phyloP scores from a whole-genome alignment of 106 monocot genomes.

The Dioscorea alata region DNA sequence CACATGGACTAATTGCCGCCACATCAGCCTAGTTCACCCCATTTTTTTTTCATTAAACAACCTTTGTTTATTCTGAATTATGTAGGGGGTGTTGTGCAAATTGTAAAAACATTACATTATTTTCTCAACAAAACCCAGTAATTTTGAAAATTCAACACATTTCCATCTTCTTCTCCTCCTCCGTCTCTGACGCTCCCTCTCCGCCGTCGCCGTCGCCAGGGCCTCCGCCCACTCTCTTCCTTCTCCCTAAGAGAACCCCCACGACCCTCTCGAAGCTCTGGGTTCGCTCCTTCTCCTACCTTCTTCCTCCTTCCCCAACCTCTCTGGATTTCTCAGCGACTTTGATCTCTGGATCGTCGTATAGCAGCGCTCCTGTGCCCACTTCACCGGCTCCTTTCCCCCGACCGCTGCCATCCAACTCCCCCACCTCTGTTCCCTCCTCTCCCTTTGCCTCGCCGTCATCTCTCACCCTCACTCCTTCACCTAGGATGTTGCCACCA shows the following conservation, averaged over 20 bases:
- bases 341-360: constrained; percentile 85
- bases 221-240: constrained; percentile 3
- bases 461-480: constrained; percentile 19
- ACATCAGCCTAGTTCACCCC: no score
- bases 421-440: constrained; percentile 58
- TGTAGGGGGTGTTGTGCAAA: no score
- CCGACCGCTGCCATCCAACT: constrained; percentile 46
- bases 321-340: constrained; percentile 71
- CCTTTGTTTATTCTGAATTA: no score
- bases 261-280: constrained; percentile 47
- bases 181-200: neutral
- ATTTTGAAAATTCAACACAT: no score
- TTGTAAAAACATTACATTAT: no score
- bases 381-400: constrained; percentile 72
- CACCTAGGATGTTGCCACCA: constrained; percentile 50
- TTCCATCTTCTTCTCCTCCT: constrained; percentile 6
- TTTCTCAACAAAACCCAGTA: no score
- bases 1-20: no score
- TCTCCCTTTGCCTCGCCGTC: constrained; percentile 21
- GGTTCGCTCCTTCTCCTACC: constrained; percentile 59
- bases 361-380: constrained; percentile 82
- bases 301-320: constrained; percentile 48
- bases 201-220: constrained; percentile 11
- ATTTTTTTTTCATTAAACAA: no score
- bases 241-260: constrained; percentile 30